Evolutionary conservation across 495 filamentous ascomycete genomes (phyloP), one percentile per base, ranked within the genome.

Genomic region (Cercophora newfieldiana): DNA sequence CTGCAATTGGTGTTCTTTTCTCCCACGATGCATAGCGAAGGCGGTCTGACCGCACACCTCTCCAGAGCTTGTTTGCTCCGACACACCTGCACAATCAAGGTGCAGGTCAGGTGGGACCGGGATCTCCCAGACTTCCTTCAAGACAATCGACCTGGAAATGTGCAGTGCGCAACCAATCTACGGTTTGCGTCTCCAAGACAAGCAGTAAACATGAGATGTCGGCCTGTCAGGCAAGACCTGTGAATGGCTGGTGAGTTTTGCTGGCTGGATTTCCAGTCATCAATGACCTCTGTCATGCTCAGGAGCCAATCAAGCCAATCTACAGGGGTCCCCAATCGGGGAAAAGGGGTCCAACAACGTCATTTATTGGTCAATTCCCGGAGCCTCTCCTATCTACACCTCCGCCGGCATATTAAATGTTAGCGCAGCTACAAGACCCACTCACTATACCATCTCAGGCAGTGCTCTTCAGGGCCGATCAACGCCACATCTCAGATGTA

Each of bases 41-140:
- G 48, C 50, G 58, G 58, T 54, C 61, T 50, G 61, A 55, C 49
- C 55, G 49, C 50, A 19, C 26, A 10, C 58, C 28, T 26, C 24
- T 19, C 21, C 21, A 49, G 16, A 7, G 21, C 21, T 44, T 44
- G 4, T 44, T 44, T 44, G 37, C 37, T 44, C 26, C 55, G 3
- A 12, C 30, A n/a, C 30, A 26, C 12, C 37, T 44, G 37, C 37
- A 44, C 37, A 44, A 44, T 44, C 18, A 2, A 14, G 37, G 37
- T 33, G 30, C 37, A 44, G n/a, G n/a, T n/a, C 37, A 44, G 37
- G 37, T 2, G 12, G 12, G 10, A 2, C 37, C 12, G 12, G 30
- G 30, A 33, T 5, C 12, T 33, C 5, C 37, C 12, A 44, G 37
- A 14, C 37, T 16, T 14, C 18, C 10, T 14, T 14, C 37, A 16